Base-by-base conservation (phyloP, 192 early-diverging fungal species). In the Allomyces javanicus region DNA sequence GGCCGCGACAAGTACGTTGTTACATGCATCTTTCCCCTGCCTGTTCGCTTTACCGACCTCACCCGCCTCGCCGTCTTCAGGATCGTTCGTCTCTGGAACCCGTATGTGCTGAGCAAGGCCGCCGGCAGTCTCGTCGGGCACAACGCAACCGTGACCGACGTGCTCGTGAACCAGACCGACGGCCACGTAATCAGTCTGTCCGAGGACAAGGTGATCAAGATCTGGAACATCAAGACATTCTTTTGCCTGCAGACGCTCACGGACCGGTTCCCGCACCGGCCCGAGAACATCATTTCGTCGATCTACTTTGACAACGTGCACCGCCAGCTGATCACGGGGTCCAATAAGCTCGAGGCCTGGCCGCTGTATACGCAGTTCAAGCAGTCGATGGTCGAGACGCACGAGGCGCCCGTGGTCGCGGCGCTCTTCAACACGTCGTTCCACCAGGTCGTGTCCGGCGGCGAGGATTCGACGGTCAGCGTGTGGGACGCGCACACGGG, bases 371-470 rank as follows among this genome's bases (percentile, higher is more conserved):
- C 73, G 68, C 78, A 75, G 24, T 64, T 67, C 24, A 70, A 69
- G 65, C 73, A 77, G 24, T 62, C 75, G 9, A 67, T 73, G 12
- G 71, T 75, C 0, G 62, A 75, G 44, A 81, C 77, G 33, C 79
- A 84, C 64, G 75, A 83, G 63, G 68, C 74, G 11, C 70, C 69
- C 12, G 68, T 84, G 23, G 79, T 84, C 10, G 68, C 79, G 4
- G 82, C 80, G 1, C 70, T 85, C 71, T 85, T 80, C 65, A 85
- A 85, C 67, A 70, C 74, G 26, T 82, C 82, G 64, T 85, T 85
- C 67, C 75, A 83, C 64, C 83, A 85, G 71, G 79, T 82, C 10
- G 79, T 82, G 10, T 80, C 76, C 63, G 74, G 76, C 9, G 75
- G 73, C 63, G 76, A 81, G 62, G 68, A 70, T 40, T 77, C 81